Conservation (phyloP, 2,329 filamentous ascomycete species). For the Plectosphaerella sp. region DNA sequence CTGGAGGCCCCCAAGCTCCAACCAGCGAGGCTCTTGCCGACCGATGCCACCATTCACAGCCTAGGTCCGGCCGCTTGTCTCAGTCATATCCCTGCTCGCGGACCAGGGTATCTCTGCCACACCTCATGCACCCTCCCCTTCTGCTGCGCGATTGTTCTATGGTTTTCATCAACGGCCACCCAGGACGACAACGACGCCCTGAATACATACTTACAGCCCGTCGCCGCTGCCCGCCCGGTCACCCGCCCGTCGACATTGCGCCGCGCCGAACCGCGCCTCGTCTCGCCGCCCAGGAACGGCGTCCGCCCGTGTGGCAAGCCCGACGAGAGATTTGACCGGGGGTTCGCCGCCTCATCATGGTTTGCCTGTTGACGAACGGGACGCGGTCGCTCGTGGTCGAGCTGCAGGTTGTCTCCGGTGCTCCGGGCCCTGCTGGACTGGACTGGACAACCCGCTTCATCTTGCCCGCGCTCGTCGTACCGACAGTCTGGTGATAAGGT, state of each 20-base stretch:
- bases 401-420: too few species aligned
- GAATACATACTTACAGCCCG: background rate
- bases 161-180: too few species aligned
- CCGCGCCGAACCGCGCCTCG: too few species aligned
- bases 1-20: too few species aligned
- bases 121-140: constrained; percentile 12
- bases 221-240: background rate
- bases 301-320: constrained; percentile 1
- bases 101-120: constrained; percentile 14
- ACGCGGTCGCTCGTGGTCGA: too few species aligned
- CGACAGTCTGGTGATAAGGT: too few species aligned
- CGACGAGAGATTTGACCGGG: constrained; percentile 1
- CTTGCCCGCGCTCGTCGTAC: too few species aligned
- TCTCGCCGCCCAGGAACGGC: too few species aligned
- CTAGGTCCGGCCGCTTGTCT: constrained; percentile 13
- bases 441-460: too few species aligned
- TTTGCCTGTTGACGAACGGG: too few species aligned
- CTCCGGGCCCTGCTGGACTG: too few species aligned
- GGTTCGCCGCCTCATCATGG: too few species aligned
- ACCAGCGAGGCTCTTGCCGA: constrained; percentile 15
- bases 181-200: background rate
- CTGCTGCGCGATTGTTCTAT: background rate
- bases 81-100: constrained; percentile 12
- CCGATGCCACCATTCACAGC: constrained; percentile 11
- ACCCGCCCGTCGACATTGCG: background rate